Conservation (phyloP, 805 yeast species). For the Zygosaccharomyces lentus region DNA sequence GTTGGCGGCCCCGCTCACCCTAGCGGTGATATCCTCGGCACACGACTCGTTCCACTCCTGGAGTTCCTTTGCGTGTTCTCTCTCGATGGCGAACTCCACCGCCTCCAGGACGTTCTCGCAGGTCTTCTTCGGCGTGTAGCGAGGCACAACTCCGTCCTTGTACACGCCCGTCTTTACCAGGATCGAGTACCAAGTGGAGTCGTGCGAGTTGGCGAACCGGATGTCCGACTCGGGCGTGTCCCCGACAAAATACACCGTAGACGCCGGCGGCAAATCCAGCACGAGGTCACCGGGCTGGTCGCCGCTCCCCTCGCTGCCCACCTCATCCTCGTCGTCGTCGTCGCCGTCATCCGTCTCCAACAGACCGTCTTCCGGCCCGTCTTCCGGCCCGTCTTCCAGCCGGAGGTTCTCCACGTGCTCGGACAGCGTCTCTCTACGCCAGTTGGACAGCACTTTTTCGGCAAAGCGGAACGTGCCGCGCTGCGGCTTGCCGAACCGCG, state of each 20-base stretch:
- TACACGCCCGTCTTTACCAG: conserved; percentile 85
- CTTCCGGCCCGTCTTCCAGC: conserved; percentile 39
- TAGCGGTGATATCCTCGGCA: not conserved
- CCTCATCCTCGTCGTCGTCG: conserved; percentile 29
- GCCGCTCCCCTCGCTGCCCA: conserved; percentile 21
- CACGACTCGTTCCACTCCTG: conserved; percentile 60
- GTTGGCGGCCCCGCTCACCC: conserved; percentile 31
- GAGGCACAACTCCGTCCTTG: conserved; percentile 73
- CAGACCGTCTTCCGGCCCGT: conserved; percentile 13
- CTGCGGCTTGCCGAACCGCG: conserved; percentile 87
- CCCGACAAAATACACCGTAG: conserved; percentile 84
- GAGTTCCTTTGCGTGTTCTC: conserved; percentile 70
- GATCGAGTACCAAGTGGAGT: conserved; percentile 78
- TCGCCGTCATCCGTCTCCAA: conserved; percentile 22
- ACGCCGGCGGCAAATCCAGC: conserved; percentile 70
- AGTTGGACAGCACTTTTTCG: conserved; percentile 64
- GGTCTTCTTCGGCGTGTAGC: conserved; percentile 69
- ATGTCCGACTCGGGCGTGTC: conserved; percentile 89
- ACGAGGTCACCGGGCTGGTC: conserved; percentile 40
- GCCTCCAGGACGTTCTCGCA: conserved; percentile 77
- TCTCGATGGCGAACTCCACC: conserved; percentile 75
- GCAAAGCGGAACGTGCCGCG: conserved; percentile 82
- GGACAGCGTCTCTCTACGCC: conserved; percentile 77
- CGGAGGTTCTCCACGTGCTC: conserved; percentile 60
- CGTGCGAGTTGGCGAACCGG: conserved; percentile 77